These are phyloP conservation scores for Mycena kentingensis DNA, from an alignment of 768 basidiomycete genomes.

Conservation along the genomic window DNA sequence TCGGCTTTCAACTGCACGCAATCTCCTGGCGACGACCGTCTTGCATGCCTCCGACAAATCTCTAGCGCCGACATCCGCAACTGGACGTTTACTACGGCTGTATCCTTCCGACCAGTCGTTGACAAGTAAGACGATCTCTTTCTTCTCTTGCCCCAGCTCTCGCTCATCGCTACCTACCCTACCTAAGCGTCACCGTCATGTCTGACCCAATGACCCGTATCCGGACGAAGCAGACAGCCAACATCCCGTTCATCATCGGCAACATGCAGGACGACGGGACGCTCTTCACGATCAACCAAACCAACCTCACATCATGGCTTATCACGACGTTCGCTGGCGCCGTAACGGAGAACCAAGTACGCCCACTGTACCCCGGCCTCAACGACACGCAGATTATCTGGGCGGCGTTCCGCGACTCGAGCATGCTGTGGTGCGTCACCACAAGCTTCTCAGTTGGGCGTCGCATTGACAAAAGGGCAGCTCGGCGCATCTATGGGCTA, in stretches of 20 bases:
- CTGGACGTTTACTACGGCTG: conserved; percentile 16
- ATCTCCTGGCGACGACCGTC: conserved; percentile 19
- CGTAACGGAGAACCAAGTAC: conserved; percentile 15
- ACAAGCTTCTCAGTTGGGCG: too few species aligned
- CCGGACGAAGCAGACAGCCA: conserved; percentile 13
- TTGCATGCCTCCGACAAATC: conserved; percentile 26
- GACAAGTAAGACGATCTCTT: conserved; percentile 19
- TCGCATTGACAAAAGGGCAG: too few species aligned
- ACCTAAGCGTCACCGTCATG: conserved; percentile 10
- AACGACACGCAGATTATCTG: conserved; percentile 19
- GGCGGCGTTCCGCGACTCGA: conserved; percentile 19
- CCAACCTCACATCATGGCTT: conserved; percentile 20
- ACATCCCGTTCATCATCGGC: conserved; percentile 23
- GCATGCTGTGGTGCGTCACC: too few species aligned
- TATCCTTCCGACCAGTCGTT: conserved; percentile 7
- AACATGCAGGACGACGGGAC: conserved; percentile 24
- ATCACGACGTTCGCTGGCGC: neutral
- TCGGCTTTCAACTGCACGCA: conserved; percentile 19
- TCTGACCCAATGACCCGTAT: conserved; percentile 22
- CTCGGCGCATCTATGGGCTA: too few species aligned
- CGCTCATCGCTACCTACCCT: too few species aligned
- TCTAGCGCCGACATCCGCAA: conserved; percentile 21
- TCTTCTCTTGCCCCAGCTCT: too few species aligned
- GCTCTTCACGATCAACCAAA: conserved; percentile 17
- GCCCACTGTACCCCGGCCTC: conserved; percentile 25